phyloP scores from a whole-genome alignment of 768 basidiomycete genomes.

The Boletus subparvulus region DNA sequence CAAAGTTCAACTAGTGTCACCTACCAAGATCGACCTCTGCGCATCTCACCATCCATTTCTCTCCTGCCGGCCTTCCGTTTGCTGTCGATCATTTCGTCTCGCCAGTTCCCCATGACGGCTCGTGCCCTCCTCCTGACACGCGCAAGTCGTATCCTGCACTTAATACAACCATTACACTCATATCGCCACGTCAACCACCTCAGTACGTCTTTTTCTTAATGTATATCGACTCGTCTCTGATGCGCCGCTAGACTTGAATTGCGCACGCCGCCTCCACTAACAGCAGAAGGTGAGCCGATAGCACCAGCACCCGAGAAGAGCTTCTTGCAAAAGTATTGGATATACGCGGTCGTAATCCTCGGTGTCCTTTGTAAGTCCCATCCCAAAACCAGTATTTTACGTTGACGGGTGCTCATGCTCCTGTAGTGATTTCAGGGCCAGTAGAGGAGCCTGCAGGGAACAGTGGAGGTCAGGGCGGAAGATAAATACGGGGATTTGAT shows the following conservation, averaged over 20 bases:
- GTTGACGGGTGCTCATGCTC: neutral
- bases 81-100: conserved; percentile 72
- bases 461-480: conserved; percentile 24
- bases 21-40: conserved; percentile 54
- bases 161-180: conserved; percentile 56
- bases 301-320: conserved; percentile 65
- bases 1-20: conserved; percentile 55
- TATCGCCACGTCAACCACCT: conserved; percentile 50
- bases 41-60: conserved; percentile 55
- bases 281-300: conserved; percentile 63
- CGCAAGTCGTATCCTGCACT: conserved; percentile 31
- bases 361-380: conserved; percentile 55
- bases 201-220: conserved; percentile 41
- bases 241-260: conserved; percentile 56
- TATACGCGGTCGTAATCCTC: conserved; percentile 65
- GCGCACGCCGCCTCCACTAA: conserved; percentile 64
- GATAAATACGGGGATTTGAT: conserved; percentile 9
- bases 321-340: conserved; percentile 90
- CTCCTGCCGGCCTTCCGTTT: conserved; percentile 48
- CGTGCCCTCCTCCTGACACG: conserved; percentile 44
- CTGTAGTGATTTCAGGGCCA: conserved; percentile 31
- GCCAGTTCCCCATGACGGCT: conserved; percentile 66
- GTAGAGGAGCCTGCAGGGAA: conserved; percentile 26
- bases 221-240: conserved; percentile 1
- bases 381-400: neutral